Base-by-base conservation (phyloP, 371 early-diverging fungal genomes). In the Lichtheimia ornata region DNA sequence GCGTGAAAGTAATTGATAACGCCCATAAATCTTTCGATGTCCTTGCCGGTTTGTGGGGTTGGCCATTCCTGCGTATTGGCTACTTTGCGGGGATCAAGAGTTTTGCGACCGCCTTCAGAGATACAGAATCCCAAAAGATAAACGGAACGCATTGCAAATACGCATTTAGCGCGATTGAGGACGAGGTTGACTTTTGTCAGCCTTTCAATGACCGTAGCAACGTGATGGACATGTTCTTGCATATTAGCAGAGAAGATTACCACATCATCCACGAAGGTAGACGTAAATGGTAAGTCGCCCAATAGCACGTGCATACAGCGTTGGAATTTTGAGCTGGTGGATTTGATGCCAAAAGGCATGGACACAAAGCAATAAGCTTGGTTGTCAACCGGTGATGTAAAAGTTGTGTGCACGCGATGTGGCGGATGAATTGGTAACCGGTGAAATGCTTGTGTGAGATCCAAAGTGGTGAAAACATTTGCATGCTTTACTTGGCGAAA, bases 1-100 rank as follows among this genome's bases (percentile, higher is more conserved):
- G 54, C 61, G 6, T 65, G 55, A 41, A 73, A 77, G 45, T 58
- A 72, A 18, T 71, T 71, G 51, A 67, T 54, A 13, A 62, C 50
- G 2, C 66, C 72, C n/a, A 67, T 6, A n/a, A 58, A 70, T n/a
- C 55, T 45, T 49, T 61, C 56, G 5, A 64, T 47, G 52, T 72
- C 53, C 14, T 59, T 68, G 14, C 61, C 59, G 4, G 41, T 50
- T 49, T 41, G 35, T 50, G 69, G 57, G 2, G 13, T 35, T 13
- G 51, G 53, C 53, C 60, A 59, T 18, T 61, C 15, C 20, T 49
- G 30, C 2, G 64, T 49, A 24, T 63, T 63, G 3, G 49, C n/a
- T 15, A 71, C 27, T 42, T 71, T 68, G 6, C 58, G 3, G 25
- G 22, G 22, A 45, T 61, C 65, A 3, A 62, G n/a, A 12, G 56